Conservation (phyloP, 306 rosid species). For the Herpetospermum pedunculosum region DNA sequence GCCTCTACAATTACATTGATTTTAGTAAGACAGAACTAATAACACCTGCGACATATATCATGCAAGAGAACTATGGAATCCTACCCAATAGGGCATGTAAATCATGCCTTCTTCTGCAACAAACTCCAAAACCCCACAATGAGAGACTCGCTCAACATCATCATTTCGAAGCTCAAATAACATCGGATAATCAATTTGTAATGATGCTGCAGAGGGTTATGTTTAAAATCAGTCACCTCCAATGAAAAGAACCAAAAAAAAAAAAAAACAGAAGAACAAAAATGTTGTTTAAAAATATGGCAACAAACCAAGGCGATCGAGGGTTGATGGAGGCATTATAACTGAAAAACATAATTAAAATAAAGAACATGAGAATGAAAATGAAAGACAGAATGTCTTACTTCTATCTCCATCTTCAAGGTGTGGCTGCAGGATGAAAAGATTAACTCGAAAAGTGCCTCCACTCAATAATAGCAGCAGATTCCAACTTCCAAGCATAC, state of each 20-base stretch:
- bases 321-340: constrained; percentile 99
- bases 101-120: constrained; percentile 99
- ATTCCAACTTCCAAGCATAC: constrained; percentile 98
- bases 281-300: not conserved
- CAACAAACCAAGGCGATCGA: constrained; percentile 93
- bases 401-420: constrained; percentile 94
- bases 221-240: constrained; percentile 15
- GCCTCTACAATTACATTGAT: not conserved
- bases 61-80: constrained; percentile 19
- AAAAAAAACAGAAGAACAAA: not conserved
- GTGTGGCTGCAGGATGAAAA: constrained; percentile 66
- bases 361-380: constrained; percentile 12
- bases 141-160: constrained; percentile 62
- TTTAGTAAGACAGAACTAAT: not conserved
- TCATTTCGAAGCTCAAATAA: constrained; percentile 84
- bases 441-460: too few species aligned
- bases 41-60: constrained; percentile 1
- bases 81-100: constrained; percentile 98
- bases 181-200: constrained; percentile 98
- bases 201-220: constrained; percentile 53
- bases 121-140: constrained; percentile 95
- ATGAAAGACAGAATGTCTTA: constrained; percentile 20
- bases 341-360: constrained; percentile 39
- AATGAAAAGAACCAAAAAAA: not conserved
- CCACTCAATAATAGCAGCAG: constrained; percentile 88